A percentile compares a stretch with the other conserved stretches of the same genome.
phyloP scores from a whole-genome alignment of 1,139 yeast genomes.

The Hyphopichia khmerensis region DNA sequence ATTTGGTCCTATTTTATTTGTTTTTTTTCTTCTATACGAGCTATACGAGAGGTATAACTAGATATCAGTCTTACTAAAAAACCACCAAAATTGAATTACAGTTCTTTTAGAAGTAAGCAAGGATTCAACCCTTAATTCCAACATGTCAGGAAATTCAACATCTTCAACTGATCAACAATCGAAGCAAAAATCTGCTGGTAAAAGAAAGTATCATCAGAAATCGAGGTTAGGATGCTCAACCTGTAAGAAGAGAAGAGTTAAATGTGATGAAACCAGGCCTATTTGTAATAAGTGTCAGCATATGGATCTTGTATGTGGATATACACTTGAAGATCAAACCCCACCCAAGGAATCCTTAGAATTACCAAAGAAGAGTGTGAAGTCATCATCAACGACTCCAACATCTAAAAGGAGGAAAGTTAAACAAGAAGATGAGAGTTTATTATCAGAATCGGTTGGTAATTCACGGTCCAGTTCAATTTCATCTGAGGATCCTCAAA shows the following conservation, averaged over 20 bases:
- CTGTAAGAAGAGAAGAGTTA: conserved; percentile 84
- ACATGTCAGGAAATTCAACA: background rate
- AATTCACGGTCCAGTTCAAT: background rate
- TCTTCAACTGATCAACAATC: background rate
- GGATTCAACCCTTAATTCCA: background rate
- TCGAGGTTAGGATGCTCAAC: conserved; percentile 87
- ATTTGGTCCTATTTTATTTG: background rate
- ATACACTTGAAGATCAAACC: conserved; percentile 21
- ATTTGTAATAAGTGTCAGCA: conserved; percentile 74
- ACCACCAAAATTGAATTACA: background rate
- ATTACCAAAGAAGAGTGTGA: background rate
- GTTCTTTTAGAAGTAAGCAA: background rate
- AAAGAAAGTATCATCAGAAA: conserved; percentile 79
- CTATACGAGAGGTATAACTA: conserved; percentile 9
- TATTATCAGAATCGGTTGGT: background rate
- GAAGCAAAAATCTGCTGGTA: conserved; percentile 12
- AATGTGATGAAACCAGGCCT: conserved; percentile 89
- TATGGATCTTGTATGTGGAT: conserved; percentile 75
- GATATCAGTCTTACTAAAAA: too few relatives aligned
- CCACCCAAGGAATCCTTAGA: background rate
- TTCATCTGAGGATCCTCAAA: conserved; percentile 7
- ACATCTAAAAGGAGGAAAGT: background rate
- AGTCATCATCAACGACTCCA: too few relatives aligned
- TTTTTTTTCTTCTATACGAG: conserved; percentile 9
- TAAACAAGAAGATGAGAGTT: background rate